A percentile compares a stretch with the other conserved stretches of the same genome.
Evolutionary conservation across 108 stramenopile species (phyloP).

Genomic region (Nitzschia sp.): DNA sequence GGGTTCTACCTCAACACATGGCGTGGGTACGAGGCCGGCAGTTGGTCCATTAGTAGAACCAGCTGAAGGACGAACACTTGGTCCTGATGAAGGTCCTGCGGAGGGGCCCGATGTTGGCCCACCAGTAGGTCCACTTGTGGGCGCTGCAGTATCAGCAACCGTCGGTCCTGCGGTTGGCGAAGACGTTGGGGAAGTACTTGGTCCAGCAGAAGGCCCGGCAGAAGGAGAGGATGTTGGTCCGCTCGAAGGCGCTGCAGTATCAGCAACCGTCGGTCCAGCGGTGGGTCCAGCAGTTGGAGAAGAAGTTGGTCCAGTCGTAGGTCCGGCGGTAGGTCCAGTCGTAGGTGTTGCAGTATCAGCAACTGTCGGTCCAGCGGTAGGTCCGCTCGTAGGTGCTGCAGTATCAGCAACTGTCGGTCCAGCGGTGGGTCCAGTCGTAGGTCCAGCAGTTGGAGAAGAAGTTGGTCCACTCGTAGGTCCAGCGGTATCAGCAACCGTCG

Average conservation of each 20-base stretch:
- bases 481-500: no score
- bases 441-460: no score
- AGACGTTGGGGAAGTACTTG: neutral
- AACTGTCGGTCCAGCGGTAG: neutral
- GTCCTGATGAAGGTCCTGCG: no score
- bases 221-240: no score
- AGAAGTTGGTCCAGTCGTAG: neutral
- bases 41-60: no score
- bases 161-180: neutral
- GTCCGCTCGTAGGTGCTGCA: slow-evolving; percentile 13
- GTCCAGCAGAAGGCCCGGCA: neutral
- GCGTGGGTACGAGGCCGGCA: no score
- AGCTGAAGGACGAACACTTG: no score
- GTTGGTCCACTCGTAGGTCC: no score
- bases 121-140: neutral
- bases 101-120: no score
- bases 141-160: no score
- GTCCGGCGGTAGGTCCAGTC: slow-evolving; percentile 6
- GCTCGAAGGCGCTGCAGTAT: neutral
- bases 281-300: slow-evolving; percentile 2
- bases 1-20: no score
- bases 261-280: slow-evolving; percentile 1
- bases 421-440: neutral
- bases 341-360: neutral
- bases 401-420: neutral